Conservation (phyloP, 208 protist species). For the Acanthamoeba polyphaga region DNA sequence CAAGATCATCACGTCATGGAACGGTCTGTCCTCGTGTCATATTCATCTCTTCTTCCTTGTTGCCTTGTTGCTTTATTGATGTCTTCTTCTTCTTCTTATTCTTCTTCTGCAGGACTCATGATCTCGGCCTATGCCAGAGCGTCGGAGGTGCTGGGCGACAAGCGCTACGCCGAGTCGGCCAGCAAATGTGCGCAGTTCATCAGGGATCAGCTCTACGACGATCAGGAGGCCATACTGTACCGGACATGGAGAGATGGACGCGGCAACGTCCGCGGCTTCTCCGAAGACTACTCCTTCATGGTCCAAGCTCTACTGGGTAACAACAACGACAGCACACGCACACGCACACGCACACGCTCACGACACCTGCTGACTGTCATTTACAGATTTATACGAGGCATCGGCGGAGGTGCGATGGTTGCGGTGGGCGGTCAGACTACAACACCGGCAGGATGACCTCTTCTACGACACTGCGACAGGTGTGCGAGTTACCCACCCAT, state of each 20-base stretch:
- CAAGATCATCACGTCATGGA: constrained; percentile 84
- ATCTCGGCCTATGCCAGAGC: constrained; percentile 49
- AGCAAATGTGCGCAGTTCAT: constrained; percentile 76
- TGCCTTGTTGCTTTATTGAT: background rate
- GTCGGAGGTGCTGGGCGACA: constrained; percentile 55
- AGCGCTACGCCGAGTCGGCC: constrained; percentile 64
- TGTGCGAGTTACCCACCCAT: background rate
- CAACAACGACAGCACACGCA: background rate
- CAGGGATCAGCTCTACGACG: constrained; percentile 58
- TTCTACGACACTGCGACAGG: constrained; percentile 4
- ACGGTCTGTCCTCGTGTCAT: constrained; percentile 37
- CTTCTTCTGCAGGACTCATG: constrained; percentile 51
- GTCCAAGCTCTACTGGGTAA: constrained; percentile 1
- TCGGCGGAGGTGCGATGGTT: constrained; percentile 31
- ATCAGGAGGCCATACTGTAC: background rate
- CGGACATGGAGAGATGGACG: constrained; percentile 75
- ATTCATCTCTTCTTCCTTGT: background rate
- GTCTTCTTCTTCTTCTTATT: background rate
- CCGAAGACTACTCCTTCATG: constrained; percentile 82
- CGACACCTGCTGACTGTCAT: background rate
- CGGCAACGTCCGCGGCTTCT: constrained; percentile 73
- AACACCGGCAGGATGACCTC: background rate
- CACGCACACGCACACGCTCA: background rate
- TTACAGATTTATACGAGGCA: constrained; percentile 1
- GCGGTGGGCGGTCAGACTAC: background rate